Conservation (phyloP, 176 grass and related monocot genomes). For the Oryza meridionalis region DNA sequence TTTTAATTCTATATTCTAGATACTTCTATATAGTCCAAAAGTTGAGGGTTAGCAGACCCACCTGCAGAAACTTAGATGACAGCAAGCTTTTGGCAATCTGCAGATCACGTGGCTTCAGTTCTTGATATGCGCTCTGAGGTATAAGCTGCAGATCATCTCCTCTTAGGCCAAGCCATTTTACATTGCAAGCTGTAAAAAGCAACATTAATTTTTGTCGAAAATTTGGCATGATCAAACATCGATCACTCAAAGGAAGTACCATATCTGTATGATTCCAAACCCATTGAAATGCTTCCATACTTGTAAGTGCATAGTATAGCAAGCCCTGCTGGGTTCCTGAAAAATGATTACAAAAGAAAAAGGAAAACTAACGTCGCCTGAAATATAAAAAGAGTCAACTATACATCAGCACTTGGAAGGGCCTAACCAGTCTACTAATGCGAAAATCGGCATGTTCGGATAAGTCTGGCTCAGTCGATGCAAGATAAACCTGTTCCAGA, state of each 20-base stretch:
- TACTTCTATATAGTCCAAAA: constrained; percentile 1
- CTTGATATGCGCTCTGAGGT: constrained; percentile 60
- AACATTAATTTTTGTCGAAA: background rate
- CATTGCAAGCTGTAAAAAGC: constrained; percentile 80
- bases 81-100: constrained; percentile 86
- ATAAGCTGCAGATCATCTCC: constrained; percentile 80
- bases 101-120: constrained; percentile 71
- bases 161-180: constrained; percentile 94
- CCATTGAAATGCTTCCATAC: constrained; percentile 88
- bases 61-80: constrained; percentile 76
- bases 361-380: constrained; percentile 27
- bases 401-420: constrained; percentile 38
- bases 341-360: constrained; percentile 1
- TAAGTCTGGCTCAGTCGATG: constrained; percentile 74
- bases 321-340: constrained; percentile 97
- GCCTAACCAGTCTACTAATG: constrained; percentile 82
- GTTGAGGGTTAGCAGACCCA: constrained; percentile 39
- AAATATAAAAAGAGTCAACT: constrained; percentile 6
- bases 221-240: background rate
- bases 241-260: constrained; percentile 48
- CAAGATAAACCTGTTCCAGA: constrained; percentile 69
- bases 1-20: background rate
- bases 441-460: constrained; percentile 80
- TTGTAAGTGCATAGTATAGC: constrained; percentile 96
- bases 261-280: constrained; percentile 96